Evolutionary conservation across 2,329 filamentous ascomycete species (phyloP).

Genomic region (Aspergillus nomiae): DNA sequence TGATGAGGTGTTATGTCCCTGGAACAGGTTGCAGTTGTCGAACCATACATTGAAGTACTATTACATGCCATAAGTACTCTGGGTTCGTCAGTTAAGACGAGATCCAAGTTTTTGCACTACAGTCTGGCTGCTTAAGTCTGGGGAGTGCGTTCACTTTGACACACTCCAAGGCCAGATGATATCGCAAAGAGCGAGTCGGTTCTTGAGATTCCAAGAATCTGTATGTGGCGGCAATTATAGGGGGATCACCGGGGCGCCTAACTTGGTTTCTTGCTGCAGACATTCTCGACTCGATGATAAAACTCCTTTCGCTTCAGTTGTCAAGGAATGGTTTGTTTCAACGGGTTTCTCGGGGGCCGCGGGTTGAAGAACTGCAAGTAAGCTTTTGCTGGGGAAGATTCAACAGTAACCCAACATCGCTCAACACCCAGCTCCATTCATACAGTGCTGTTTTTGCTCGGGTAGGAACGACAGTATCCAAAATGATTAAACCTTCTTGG

Average conservation of each 20-base stretch:
- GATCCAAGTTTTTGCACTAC: background rate
- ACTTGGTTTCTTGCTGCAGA: background rate
- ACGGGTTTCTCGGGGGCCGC: too few relatives aligned
- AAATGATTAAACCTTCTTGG: too few relatives aligned
- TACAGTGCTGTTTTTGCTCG: too few relatives aligned
- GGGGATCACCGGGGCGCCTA: background rate
- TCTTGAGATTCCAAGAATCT: background rate
- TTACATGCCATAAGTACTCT: too few relatives aligned
- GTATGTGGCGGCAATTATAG: background rate
- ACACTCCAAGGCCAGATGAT: background rate
- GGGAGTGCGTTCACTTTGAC: background rate
- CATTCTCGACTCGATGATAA: background rate
- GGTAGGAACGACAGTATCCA: too few relatives aligned
- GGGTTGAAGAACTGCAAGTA: background rate
- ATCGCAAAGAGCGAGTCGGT: background rate
- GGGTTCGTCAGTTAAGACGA: background rate
- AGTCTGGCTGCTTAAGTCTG: background rate
- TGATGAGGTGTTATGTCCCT: too few relatives aligned
- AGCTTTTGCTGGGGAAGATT: too few relatives aligned
- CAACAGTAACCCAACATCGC: too few relatives aligned
- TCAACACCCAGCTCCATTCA: too few relatives aligned
- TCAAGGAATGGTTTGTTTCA: background rate
- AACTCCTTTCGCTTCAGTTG: background rate
- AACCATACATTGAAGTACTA: too few relatives aligned
- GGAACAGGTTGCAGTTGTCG: too few relatives aligned